phyloP scores from a whole-genome alignment of 352 stramenopile genomes.

The Pythium utonaiense region DNA sequence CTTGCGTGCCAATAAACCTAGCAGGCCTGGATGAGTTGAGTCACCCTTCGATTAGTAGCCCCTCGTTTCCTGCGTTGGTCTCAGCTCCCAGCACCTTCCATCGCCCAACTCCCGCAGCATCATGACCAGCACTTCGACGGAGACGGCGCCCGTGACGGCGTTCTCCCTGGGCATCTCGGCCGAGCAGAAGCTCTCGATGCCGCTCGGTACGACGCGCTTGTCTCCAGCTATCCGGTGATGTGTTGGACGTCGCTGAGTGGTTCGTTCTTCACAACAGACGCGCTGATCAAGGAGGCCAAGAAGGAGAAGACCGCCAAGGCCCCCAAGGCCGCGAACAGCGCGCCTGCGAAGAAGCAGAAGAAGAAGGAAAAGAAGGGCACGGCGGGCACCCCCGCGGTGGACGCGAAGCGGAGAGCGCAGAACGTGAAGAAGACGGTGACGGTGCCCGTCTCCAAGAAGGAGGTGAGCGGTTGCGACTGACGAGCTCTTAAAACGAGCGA shows the following conservation, averaged over 20 bases:
- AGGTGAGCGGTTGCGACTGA: conserved; percentile 27
- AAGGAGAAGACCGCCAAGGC: conserved; percentile 11
- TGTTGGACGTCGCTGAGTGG: background rate
- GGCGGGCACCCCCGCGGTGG: conserved; percentile 17
- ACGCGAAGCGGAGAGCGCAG: conserved; percentile 41
- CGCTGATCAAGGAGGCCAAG: conserved; percentile 13
- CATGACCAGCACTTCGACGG: conserved; percentile 5
- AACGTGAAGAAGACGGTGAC: conserved; percentile 77
- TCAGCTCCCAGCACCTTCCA: background rate
- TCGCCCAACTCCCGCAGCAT: background rate
- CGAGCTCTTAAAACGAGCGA: background rate
- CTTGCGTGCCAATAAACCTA: conserved; percentile 8
- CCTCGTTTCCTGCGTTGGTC: background rate
- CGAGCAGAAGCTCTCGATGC: conserved; percentile 28
- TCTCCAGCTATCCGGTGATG: conserved; percentile 1
- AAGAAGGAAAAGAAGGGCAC: conserved; percentile 22
- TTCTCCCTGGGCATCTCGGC: conserved; percentile 27
- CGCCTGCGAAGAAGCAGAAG: background rate
- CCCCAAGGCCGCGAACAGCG: background rate
- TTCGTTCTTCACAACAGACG: conserved; percentile 5
- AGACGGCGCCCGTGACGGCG: conserved; percentile 6
- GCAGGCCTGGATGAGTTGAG: background rate
- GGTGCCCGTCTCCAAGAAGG: conserved; percentile 58
- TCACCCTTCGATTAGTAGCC: conserved; percentile 5
- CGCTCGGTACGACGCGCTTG: conserved; percentile 14